Conservation (phyloP, 768 basidiomycete genomes). For the Nevesoporus exiguus region DNA sequence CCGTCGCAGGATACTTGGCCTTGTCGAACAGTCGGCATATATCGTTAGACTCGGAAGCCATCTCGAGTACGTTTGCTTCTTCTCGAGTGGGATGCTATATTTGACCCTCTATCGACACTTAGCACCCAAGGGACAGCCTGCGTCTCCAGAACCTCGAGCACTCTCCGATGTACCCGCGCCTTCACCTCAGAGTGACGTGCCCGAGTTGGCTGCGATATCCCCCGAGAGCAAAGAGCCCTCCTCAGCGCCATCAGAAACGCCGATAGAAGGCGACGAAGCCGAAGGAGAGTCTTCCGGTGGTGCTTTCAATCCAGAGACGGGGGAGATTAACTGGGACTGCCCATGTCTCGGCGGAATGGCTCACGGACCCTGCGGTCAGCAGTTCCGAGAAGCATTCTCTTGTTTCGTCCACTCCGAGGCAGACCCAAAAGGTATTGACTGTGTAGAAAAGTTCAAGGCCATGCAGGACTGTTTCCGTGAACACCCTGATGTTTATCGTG, state of each 20-base stretch:
- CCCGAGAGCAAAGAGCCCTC: conserved; percentile 9
- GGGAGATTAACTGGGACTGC: conserved; percentile 99
- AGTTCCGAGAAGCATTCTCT: conserved; percentile 94
- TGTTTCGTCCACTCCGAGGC: conserved; percentile 94
- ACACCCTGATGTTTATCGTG: conserved; percentile 94
- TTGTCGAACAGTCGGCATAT: conserved; percentile 46
- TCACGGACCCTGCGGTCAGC: conserved; percentile 88
- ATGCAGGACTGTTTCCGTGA: conserved; percentile 98
- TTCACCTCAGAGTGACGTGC: conserved; percentile 19
- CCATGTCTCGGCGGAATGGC: conserved; percentile 99
- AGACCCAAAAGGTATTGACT: conserved; percentile 97
- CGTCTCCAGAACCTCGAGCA: conserved; percentile 3
- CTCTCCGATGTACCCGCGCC: conserved; percentile 21
- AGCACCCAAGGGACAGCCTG: conserved; percentile 20
- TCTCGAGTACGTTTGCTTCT: conserved; percentile 23
- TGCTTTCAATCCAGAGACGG: conserved; percentile 94
- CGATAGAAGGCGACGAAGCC: conserved; percentile 22
- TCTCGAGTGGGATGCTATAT: neutral
- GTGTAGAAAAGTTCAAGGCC: conserved; percentile 93
- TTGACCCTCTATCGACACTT: neutral
- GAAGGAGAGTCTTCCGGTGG: conserved; percentile 36
- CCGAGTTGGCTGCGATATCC: conserved; percentile 1
- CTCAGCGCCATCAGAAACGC: conserved; percentile 1
- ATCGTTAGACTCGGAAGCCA: conserved; percentile 43
- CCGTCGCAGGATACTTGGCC: conserved; percentile 44